phyloP scores from a whole-genome alignment of 1,284 basidiomycete genomes.

The Entoloma clypeatum region DNA sequence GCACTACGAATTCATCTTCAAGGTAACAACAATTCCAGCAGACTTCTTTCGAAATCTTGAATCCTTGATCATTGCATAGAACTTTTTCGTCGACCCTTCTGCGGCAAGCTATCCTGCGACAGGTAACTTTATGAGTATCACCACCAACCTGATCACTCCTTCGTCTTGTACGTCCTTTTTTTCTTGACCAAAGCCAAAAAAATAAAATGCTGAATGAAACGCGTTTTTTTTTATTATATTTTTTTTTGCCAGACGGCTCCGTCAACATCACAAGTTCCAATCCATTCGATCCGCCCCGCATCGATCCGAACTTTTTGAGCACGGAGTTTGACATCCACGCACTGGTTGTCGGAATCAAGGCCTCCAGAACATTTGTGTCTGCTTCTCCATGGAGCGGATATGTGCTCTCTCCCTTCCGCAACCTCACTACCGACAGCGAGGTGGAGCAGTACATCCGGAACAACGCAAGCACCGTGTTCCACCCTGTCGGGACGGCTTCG shows the following conservation, averaged over 20 bases:
- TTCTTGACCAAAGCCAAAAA: neutral
- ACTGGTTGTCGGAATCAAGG: slow-evolving; percentile 31
- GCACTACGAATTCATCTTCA: slow-evolving; percentile 23
- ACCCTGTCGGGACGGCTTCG: slow-evolving; percentile 28
- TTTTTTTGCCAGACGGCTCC: neutral
- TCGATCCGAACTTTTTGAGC: slow-evolving; percentile 34
- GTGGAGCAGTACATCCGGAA: slow-evolving; percentile 24
- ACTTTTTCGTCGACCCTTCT: slow-evolving; percentile 27
- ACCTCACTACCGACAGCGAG: slow-evolving; percentile 15
- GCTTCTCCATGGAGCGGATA: slow-evolving; percentile 34
- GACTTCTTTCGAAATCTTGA: slow-evolving; percentile 45
- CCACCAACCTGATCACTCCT: slow-evolving; percentile 24
- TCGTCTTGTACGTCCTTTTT: slow-evolving; percentile 23
- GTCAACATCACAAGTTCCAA: slow-evolving; percentile 22
- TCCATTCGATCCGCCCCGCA: slow-evolving; percentile 36
- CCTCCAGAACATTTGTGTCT: slow-evolving; percentile 28
- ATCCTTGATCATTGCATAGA: slow-evolving; percentile 37
- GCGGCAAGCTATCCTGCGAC: no score
- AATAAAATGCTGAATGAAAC: neutral
- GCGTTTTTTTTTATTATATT: no score
- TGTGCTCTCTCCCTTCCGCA: slow-evolving; percentile 23
- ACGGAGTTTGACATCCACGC: slow-evolving; percentile 35
- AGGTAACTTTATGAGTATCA: slow-evolving; percentile 43
- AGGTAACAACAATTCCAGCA: no score
- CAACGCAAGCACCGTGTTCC: slow-evolving; percentile 16